These are phyloP conservation scores for Nakazawaea ernobii DNA, from an alignment of 805 yeast species.

Conservation along the genomic window DNA sequence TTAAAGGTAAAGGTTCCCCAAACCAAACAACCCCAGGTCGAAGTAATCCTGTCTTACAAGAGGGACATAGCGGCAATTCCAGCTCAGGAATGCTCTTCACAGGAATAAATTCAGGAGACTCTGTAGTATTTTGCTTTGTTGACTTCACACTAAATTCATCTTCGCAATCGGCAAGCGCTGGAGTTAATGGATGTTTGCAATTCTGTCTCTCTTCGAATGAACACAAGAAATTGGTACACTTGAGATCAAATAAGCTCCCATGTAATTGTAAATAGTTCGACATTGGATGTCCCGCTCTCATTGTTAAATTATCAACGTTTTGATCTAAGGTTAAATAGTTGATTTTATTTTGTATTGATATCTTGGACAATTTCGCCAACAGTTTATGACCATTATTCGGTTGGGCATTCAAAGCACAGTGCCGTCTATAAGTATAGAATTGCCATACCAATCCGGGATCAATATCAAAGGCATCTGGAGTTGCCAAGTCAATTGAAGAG, in stretches of 20 bases:
- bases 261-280: slow-evolving; percentile 62
- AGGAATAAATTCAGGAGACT: slow-evolving; percentile 42
- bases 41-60: slow-evolving; percentile 57
- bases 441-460: slow-evolving; percentile 92
- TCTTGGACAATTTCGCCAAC: slow-evolving; percentile 53
- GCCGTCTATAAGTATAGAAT: slow-evolving; percentile 68
- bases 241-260: slow-evolving; percentile 68
- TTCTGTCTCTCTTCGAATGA: slow-evolving; percentile 50
- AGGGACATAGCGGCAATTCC: slow-evolving; percentile 73
- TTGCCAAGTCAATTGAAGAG: slow-evolving; percentile 78
- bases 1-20: slow-evolving; percentile 79
- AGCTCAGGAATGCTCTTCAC: slow-evolving; percentile 39
- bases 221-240: slow-evolving; percentile 75
- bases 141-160: slow-evolving; percentile 21
- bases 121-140: neutral
- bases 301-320: slow-evolving; percentile 74
- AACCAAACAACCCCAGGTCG: slow-evolving; percentile 95
- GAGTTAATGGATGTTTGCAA: slow-evolving; percentile 53
- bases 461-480: slow-evolving; percentile 81
- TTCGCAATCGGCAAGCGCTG: slow-evolving; percentile 39
- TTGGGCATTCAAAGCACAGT: slow-evolving; percentile 53
- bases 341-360: slow-evolving; percentile 15
- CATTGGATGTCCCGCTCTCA: slow-evolving; percentile 56
- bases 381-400: slow-evolving; percentile 77
- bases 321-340: slow-evolving; percentile 69